Base-by-base conservation (phyloP, 116 monocot species). In the Cymodocea nodosa region DNA sequence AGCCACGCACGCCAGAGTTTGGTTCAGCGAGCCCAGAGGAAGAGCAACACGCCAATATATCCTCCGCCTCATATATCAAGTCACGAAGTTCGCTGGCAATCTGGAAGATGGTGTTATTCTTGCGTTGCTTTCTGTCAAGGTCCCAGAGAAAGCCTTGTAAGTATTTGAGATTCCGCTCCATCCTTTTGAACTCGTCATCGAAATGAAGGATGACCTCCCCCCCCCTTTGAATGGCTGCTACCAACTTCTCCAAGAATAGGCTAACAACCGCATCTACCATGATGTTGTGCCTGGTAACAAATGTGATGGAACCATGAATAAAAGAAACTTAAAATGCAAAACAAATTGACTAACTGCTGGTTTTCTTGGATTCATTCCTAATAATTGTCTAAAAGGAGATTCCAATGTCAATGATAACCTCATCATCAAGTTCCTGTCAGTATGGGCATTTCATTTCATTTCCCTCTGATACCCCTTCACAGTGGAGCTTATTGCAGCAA, bases 241-340 rank as follows among this genome's bases (percentile, higher is more conserved):
- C 17, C 51, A 67, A 48, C 18, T 54, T 67, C 50, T 67, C 67
- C 25, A 67, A 12, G 52, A 55, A 55, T 34, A 37, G 0, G 53
- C 52, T 54, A 4, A 67, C 35, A 12, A 67, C 35, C 17, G 53
- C 67, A 37, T 67, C 67, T 14, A 67, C 53, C 53, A 67, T 67
- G 59, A 11, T 44, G 2, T 30, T 30, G 30, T 30, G 30, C 30
- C 30, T 30, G 30, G 3, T 30, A 30, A 30, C 2, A 30, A 30
- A 30, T 30, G 30, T 30, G 3, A 30, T 3, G 30, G 3, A 1
- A 30, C 30, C 30, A 30, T 30, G 30, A 30, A 30, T 1, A 3
- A 30, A 30, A 30, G 30, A 3, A 30, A 30, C 30, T 30, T 30
- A 3, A 30, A 30, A 30, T 3, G 30, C 1, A 30, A 30, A 30